Evolutionary conservation across 345 rosid species (phyloP), one percentile per base, ranked within the genome.

Genomic region (Limnanthes douglasii): DNA sequence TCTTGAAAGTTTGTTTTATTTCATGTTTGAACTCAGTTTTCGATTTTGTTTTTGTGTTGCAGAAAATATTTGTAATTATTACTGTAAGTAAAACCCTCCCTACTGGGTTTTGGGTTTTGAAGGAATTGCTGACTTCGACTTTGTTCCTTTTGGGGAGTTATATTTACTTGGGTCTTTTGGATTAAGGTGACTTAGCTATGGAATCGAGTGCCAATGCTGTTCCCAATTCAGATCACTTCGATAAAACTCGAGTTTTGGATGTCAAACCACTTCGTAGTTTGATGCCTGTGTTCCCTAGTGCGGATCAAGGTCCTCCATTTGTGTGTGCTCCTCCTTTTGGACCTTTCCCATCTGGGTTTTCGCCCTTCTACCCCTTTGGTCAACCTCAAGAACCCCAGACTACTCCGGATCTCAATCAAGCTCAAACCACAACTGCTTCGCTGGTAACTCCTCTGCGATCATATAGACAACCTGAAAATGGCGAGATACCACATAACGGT

Each of bases 211-310:
- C 48, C n/a, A 61, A 61, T 34, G 26, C 56, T 38, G 34, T 18
- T 35, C 46, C 53, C 12, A 12, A 9, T 28, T n/a, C 60, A n/a
- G 21, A 31, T 46, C 41, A 41, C 32, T 30, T 35, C 28, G 84
- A 81, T 46, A 86, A 72, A 49, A 58, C 74, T 0, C 62, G 63
- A 49, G 94, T 86, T 25, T 56, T 72, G 49, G 94, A 86, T 57
- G 72, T 81, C 21, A 72, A 66, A 55, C 96, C 96, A 2, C 44
- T 86, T 19, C 80, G 92, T n/a, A 49, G 56, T 57, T 57, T 86
- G 46, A 61, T 26, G 21, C 96, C 94, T 2, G 39, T 68, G 18
- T 83, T 78, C 23, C 75, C 83, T 0, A 43, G 59, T 0, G 41
- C 37, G 3, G 40, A 59, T 2, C 66, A 74, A 43, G 69, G 53